These are phyloP conservation scores for Hyparrhenia diplandra DNA, from an alignment of 176 grass and related monocot species.

Conservation along the genomic window DNA sequence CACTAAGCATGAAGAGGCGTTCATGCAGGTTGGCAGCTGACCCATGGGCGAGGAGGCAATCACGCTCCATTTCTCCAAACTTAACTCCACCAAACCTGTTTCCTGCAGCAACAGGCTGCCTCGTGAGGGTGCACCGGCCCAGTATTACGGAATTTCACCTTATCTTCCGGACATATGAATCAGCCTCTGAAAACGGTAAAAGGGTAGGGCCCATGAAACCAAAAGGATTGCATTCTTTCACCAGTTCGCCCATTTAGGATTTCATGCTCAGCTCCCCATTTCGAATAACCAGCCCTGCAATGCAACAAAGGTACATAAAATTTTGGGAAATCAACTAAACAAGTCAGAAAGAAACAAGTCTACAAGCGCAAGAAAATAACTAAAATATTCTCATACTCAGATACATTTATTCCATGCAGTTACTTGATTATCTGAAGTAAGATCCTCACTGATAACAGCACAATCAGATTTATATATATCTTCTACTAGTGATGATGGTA, in stretches of 20 bases:
- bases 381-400: neutral
- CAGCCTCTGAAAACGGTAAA: conserved; percentile 92
- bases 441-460: neutral
- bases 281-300: conserved; percentile 70
- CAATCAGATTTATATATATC: neutral
- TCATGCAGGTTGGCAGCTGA: conserved; percentile 86
- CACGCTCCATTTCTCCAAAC: conserved; percentile 93
- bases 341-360: neutral
- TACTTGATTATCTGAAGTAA: neutral
- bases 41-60: conserved; percentile 87
- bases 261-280: conserved; percentile 71
- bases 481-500: neutral
- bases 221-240: conserved; percentile 64
- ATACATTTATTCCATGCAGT: neutral
- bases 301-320: neutral
- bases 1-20: conserved; percentile 77
- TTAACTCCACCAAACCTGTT: conserved; percentile 93
- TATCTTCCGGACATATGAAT: conserved; percentile 86
- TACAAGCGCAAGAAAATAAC: neutral
- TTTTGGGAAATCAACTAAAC: neutral
- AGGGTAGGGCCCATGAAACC: conserved; percentile 83
- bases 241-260: conserved; percentile 83
- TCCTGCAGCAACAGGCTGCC: conserved; percentile 73
- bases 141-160: conserved; percentile 95
- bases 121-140: conserved; percentile 88